Base-by-base conservation (phyloP, 2,329 filamentous ascomycete species). In the Botrytis byssoidea region DNA sequence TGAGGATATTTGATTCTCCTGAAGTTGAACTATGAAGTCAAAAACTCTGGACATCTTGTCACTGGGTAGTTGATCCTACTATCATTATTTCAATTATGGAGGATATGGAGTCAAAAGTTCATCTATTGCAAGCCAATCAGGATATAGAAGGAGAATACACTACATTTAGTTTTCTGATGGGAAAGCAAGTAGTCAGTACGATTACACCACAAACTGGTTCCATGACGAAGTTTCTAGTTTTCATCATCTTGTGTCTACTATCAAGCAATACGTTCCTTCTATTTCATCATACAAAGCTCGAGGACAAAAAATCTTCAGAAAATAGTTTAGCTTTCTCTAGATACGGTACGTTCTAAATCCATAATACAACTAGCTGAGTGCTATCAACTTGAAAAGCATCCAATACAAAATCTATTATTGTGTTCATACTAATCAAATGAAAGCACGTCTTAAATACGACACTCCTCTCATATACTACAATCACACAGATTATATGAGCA, bases 401-500 rank as follows among this genome's bases (percentile, higher is more conserved):
- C 22, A 25, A 12, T 60, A 20, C 16, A 60, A 60, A 35, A 10
- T 59, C 22, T 7, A 9, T 35, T 22, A 9, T 60, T 20, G 32
- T 22, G 32, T 9, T 60, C 32, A 29, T 22, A 60, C 32, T 60
- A 18, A 35, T 60, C 18, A 60, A 5, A 4, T 10, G 29, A 60
- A 35, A 70, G 55, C 55, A 25, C 42, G 32, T 40, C 32, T 70
- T n/a, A 25, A 40, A 10, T 70, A 70, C 40, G 68, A 70, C 9
- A 70, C 68, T 10, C 68, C 68, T 14, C 55, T 40, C 32, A 70
- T 46, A 59, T 70, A 70, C 68, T 57, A 70, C 32, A 70, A 55
- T 12, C 55, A 70, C 55, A 70, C 55, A 16, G 32, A 70, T 18
- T 70, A 70, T 22, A 55, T 59, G 55, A 70, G 68, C 48, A 37